Evolutionary conservation across 2,329 filamentous ascomycete genomes (phyloP).

Genomic region (Bipolaris oryzae): DNA sequence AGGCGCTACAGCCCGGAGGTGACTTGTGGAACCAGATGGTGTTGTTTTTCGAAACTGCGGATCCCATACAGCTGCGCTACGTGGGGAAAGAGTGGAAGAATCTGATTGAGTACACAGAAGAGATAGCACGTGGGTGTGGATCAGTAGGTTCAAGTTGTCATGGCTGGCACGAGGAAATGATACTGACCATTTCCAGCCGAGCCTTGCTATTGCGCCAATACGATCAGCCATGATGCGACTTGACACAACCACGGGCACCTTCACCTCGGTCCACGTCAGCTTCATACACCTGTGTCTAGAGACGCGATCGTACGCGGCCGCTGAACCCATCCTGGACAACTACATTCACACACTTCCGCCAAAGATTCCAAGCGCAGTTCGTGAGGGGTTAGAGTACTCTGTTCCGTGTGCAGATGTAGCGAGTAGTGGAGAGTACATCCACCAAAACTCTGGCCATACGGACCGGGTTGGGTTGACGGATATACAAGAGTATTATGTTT

Average conservation of each 20-base stretch:
- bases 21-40: constrained; percentile 58
- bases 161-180: neutral
- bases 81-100: constrained; percentile 55
- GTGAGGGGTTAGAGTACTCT: constrained; percentile 47
- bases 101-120: constrained; percentile 52
- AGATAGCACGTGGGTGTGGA: constrained; percentile 38
- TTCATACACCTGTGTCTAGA: constrained; percentile 64
- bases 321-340: constrained; percentile 67
- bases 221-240: constrained; percentile 65
- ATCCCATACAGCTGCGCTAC: constrained; percentile 62
- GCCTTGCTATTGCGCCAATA: constrained; percentile 48
- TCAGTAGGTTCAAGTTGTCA: constrained; percentile 33
- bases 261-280: constrained; percentile 67
- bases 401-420: constrained; percentile 50
- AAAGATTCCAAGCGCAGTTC: constrained; percentile 34
- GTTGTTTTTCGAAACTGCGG: constrained; percentile 57
- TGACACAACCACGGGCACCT: constrained; percentile 69
- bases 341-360: constrained; percentile 70
- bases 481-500: constrained; percentile 62
- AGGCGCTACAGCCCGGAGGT: constrained; percentile 52
- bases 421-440: constrained; percentile 64
- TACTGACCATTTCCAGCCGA: constrained; percentile 33
- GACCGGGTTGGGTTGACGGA: constrained; percentile 57
- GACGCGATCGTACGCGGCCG: constrained; percentile 60
- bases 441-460: constrained; percentile 63